Base-by-base conservation (phyloP, 169 alveolate genomes). In the Eimeria acervulina region DNA sequence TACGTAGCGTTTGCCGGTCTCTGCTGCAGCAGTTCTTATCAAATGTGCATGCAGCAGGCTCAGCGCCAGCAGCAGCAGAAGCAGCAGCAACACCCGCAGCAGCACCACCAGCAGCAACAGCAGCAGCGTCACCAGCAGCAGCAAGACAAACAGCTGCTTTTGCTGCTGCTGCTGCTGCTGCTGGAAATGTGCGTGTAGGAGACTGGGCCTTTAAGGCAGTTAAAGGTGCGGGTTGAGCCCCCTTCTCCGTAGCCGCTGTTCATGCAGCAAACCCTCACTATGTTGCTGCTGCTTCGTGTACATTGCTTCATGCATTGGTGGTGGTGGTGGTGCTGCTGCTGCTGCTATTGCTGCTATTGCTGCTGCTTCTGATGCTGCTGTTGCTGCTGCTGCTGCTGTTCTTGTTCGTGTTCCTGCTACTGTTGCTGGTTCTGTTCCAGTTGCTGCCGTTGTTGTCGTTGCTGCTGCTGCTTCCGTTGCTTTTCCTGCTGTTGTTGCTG, bases 1-100 rank as follows among this genome's bases (percentile, higher is more conserved):
- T 68, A 10, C 89, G 89, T 68, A 47, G 40, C 36, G 68, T 78
- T 23, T 78, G 89, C 68, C 89, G 89, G 21, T 44, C 68, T 8
- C 89, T 78, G 19, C 89, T 78, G 59, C 89, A 5, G 59, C 89
- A 42, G 33, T 26, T 78, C 68, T n/a, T 21, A 47, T 13, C 23
- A 42, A 78, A 42, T 26, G 10, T 42, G 55, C 59, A 36, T 33
- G 85, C 59, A 36, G 85, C 31, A 36, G 33, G 47, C 52, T 36
- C 59, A 38, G 42, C 44, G 31, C 28, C 85, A 36, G 59, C 85
- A 74, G 85, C 85, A 47, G 40, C 66, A 31, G 38, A 7, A 17
- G 0, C 66, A 8, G 89, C 68, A 40, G 87, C 59, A 12, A 17
- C 21, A 12, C 15, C 59, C 15, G 0, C 2, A 12, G 59, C 59